phyloP scores from a whole-genome alignment of 2,329 filamentous ascomycete species.

The Akanthomyces muscarius region DNA sequence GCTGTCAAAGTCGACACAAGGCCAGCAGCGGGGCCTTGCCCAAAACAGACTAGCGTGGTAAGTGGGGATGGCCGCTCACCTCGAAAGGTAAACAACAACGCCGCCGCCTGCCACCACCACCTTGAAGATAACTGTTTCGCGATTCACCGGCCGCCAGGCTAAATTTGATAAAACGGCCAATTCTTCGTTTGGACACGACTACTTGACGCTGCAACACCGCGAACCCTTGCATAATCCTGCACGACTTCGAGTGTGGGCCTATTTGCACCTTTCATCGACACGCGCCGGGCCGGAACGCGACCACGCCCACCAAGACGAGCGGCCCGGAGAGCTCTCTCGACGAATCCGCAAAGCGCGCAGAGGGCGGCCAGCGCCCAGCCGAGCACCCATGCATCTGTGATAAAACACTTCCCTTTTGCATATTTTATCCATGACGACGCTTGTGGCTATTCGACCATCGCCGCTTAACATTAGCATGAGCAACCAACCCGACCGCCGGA shows the following conservation, averaged over 20 bases:
- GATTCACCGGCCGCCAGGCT: neutral
- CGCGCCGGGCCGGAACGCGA: constrained; percentile 13
- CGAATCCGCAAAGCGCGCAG: constrained; percentile 3
- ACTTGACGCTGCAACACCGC: neutral
- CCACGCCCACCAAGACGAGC: neutral
- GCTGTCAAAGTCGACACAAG: neutral
- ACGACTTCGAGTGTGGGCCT: neutral
- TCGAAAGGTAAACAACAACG: constrained; percentile 17
- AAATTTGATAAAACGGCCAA: constrained; percentile 4
- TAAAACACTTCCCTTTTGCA: neutral
- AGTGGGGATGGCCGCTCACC: constrained; percentile 9
- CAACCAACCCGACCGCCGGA: constrained; percentile 57
- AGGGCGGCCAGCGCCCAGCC: neutral
- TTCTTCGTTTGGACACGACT: neutral
- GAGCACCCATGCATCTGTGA: neutral
- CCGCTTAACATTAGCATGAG: constrained; percentile 67
- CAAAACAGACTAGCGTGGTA: constrained; percentile 10
- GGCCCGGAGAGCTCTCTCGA: neutral
- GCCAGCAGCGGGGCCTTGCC: neutral
- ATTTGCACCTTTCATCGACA: neutral
- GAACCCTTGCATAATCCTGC: too few species aligned
- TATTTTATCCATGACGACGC: constrained; percentile 63
- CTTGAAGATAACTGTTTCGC: constrained; percentile 8
- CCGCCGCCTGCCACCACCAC: constrained; percentile 13
- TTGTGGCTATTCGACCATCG: constrained; percentile 60